Conservation (phyloP, 306 rosid species). For the Oemleria cerasiformis region DNA sequence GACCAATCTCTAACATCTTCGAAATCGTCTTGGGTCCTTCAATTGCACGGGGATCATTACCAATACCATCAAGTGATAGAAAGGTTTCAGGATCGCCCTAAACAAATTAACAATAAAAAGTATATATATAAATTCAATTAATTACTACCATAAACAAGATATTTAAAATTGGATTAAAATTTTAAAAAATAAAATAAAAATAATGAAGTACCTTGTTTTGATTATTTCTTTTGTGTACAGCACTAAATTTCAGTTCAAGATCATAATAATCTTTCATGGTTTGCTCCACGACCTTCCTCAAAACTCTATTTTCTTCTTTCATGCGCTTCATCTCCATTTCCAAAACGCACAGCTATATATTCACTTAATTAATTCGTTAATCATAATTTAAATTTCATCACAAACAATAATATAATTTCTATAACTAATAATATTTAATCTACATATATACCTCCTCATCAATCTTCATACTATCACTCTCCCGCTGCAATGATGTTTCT, state of each 20-base stretch:
- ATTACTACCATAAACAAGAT: neutral
- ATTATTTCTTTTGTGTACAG: conserved; percentile 47
- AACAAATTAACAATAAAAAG: conserved; percentile 4
- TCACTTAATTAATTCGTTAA: neutral
- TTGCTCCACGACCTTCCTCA: conserved; percentile 75
- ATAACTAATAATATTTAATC: too few species aligned
- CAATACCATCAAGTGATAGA: conserved; percentile 47
- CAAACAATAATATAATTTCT: neutral
- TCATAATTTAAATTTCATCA: neutral
- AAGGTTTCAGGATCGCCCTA: conserved; percentile 49
- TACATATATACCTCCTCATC: conserved; percentile 14
- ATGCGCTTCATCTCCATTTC: conserved; percentile 74
- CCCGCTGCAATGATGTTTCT: conserved; percentile 40
- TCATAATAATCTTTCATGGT: conserved; percentile 75
- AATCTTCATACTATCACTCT: conserved; percentile 21
- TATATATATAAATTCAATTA: neutral
- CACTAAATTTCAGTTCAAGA: conserved; percentile 65
- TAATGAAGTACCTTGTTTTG: conserved; percentile 43
- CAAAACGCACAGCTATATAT: conserved; percentile 42
- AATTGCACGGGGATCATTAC: conserved; percentile 21
- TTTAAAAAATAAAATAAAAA: too few species aligned
- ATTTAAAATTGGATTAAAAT: neutral
- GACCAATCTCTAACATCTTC: conserved; percentile 27
- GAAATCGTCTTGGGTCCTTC: conserved; percentile 9
- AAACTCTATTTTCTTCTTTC: conserved; percentile 79